phyloP scores from a whole-genome alignment of 805 yeast genomes.

The Barnettozyma populi region DNA sequence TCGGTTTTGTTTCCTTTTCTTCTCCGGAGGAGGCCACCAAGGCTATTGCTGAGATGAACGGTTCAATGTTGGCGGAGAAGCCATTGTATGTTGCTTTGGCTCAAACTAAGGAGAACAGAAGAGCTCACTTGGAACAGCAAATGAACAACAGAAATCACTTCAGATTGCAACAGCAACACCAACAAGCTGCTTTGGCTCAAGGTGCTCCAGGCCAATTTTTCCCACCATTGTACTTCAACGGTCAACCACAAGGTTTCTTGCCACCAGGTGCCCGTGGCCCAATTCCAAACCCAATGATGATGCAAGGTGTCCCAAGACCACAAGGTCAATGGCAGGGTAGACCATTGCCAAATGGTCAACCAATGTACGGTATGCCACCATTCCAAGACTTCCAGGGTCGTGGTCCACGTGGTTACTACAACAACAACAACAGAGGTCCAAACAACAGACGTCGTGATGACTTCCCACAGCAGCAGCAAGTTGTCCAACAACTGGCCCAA shows the following conservation, averaged over 20 bases:
- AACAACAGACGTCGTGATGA: constrained; percentile 34
- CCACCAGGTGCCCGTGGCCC: constrained; percentile 75
- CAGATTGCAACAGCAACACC: constrained; percentile 77
- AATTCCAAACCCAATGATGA: constrained; percentile 74
- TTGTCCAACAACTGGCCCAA: constrained; percentile 48
- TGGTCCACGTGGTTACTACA: constrained; percentile 39
- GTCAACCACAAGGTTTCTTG: constrained; percentile 67
- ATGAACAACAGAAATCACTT: constrained; percentile 96
- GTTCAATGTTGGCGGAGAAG: constrained; percentile 89
- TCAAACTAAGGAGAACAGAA: constrained; percentile 97
- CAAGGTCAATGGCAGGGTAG: constrained; percentile 57
- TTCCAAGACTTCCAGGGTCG: constrained; percentile 58
- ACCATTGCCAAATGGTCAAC: constrained; percentile 77
- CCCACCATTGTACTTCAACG: constrained; percentile 66
- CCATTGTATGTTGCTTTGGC: constrained; percentile 98
- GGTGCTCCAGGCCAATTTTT: constrained; percentile 86
- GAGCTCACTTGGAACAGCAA: constrained; percentile 95
- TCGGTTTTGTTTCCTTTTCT: constrained; percentile 97
- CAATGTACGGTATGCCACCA: constrained; percentile 84
- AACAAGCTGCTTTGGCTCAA: constrained; percentile 60
- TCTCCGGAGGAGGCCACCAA: constrained; percentile 98
- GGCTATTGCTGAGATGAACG: constrained; percentile 98
- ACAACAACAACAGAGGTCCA: constrained; percentile 39
- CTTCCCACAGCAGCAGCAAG: constrained; percentile 15
- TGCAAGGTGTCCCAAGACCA: constrained; percentile 61